Base-by-base conservation (phyloP, 495 filamentous ascomycete genomes). In the Penicillium canariense region DNA sequence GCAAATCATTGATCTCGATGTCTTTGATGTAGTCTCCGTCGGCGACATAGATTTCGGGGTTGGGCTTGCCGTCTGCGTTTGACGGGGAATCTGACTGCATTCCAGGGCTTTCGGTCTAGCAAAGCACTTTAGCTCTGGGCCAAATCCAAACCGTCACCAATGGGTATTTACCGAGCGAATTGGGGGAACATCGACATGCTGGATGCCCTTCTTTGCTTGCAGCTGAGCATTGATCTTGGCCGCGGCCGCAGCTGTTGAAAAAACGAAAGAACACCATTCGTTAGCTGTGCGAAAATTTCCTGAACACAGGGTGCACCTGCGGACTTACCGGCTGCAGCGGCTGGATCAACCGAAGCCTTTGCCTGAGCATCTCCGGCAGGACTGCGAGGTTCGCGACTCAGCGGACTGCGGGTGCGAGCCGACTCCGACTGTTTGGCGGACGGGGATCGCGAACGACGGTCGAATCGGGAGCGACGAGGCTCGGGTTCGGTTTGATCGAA, bases 11-110 rank as follows among this genome's bases (percentile, higher is more conserved):
- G 72, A 98, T 90, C 72, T 97, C 94, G 66, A 98, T 96, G 66
- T 97, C 94, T 69, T 90, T 90, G 74, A 98, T 96, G 64, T 89
- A 97, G 67, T 98, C 94, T 54, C 94, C 94, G 66, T 96, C 94
- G 20, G 90, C 87, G 61, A 94, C 88, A 68, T 97, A 97, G 73
- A 94, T 84, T 57, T 96, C 91, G 57, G 86, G 83, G 59, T 90
- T 90, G 68, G 91, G 80, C 42, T 86, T 81, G 43, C 77, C 81
- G 34, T 79, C 78, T 50, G 77, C 73, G 47, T 67, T 64, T 36
- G 76, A 60, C 14, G 81, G 75, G 0, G 78, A 77, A 18, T 74
- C 71, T 35, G 76, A 67, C 59, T 72, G 69, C 9, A 69, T 67
- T 14, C 67, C 70, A 11, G 83, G 77, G 58, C 78, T 46, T n/a